Base-by-base conservation (phyloP, 2,329 filamentous ascomycete genomes). In the Aspergillus melleus region DNA sequence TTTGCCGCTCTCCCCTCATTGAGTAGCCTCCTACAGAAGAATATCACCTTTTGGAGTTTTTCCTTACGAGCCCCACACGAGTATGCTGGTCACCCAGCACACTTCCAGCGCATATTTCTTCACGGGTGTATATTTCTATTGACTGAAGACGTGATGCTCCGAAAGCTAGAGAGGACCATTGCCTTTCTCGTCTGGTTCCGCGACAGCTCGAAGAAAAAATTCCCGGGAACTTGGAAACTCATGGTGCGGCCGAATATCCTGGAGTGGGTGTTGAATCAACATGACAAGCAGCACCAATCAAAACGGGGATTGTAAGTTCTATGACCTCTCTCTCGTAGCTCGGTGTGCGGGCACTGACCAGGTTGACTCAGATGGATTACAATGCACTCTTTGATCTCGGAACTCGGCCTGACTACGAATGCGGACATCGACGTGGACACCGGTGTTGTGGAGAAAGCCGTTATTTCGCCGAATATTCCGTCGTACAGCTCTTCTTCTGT, bases 121-220 rank as follows among this genome's bases (percentile, higher is more conserved):
- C 62, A 70, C 50, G 77, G 77, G 8, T 66, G 64, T 9, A 73
- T 73, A 1, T 70, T 78, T 26, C 68, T 80, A 6, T 60, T 80
- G 16, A 78, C 78, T 1, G 77, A 79, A 59, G 77, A 78, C 49
- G 66, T 76, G 12, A 72, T 78, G 57, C 32, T 72, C 61, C 55
- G 61, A 49, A 68, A 76, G 8, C 66, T 72, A 0, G 63, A 71
- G 19, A 66, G 59, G 20, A 68, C 74, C 1, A 51, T 75, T 2
- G 62, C 71, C 5, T 68, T 77, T 2, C 58, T 80, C n/a, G 61
- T 62, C 16, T 79, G 76, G 77, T 76, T 79, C 55, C 55, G 56
- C 20, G 60, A 65, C 0, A 66, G 55, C 29, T 36, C 62, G 8
- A 64, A 49, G 19, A 60, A 57, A 8, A 73, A 68, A 36, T 64